These are phyloP conservation scores for Trichophyton schoenleinii DNA, from an alignment of 2,329 filamentous ascomycete species.

Conservation along the genomic window DNA sequence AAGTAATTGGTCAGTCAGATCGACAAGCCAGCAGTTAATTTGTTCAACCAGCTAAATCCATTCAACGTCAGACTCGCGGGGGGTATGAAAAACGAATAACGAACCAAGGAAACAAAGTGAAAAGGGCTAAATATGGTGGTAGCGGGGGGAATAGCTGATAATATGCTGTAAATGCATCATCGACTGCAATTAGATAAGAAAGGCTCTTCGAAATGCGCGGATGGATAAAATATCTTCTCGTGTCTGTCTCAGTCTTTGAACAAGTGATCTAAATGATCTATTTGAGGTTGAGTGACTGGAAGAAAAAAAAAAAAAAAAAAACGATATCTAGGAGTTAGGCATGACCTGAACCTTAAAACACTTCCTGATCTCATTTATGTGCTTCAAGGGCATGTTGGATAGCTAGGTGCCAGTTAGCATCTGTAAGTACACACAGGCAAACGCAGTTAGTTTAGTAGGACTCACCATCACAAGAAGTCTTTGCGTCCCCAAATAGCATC, in stretches of 20 bases:
- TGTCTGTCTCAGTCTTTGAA: background rate
- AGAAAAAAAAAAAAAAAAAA: background rate
- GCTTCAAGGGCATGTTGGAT: constrained; percentile 14
- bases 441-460: too few species aligned
- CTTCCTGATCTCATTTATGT: constrained; percentile 6
- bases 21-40: too few species aligned
- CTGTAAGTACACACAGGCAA: background rate
- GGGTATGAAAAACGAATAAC: too few species aligned
- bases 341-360: too few species aligned
- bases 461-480: constrained; percentile 66
- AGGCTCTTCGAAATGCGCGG: background rate
- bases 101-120: too few species aligned
- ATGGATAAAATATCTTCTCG: background rate
- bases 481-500: constrained; percentile 89
- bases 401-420: constrained; percentile 7
- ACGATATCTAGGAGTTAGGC: too few species aligned
- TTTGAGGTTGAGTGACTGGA: background rate
- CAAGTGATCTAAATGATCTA: constrained; percentile 3
- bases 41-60: too few species aligned
- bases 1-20: too few species aligned
- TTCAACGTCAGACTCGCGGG: too few species aligned
- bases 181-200: background rate
- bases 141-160: too few species aligned
- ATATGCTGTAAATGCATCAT: too few species aligned
- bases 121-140: too few species aligned